Evolutionary conservation across 495 filamentous ascomycete genomes (phyloP).

Genomic region (Letharia lupina): DNA sequence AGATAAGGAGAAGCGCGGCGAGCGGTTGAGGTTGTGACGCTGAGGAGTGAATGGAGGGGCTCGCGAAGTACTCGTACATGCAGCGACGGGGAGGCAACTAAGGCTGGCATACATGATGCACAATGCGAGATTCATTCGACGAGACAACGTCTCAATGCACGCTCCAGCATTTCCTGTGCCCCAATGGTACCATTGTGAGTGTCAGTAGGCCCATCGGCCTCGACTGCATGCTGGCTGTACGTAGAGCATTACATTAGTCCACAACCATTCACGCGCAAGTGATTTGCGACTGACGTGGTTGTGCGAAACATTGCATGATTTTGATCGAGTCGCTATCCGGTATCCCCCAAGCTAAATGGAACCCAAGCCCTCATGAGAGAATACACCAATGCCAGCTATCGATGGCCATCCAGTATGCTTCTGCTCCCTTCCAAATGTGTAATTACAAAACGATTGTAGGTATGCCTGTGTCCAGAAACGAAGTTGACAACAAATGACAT

Average conservation of each 20-base stretch:
- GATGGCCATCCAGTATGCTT: neutral
- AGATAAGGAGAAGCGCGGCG: neutral
- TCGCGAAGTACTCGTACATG: neutral
- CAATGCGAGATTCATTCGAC: neutral
- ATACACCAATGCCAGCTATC: neutral
- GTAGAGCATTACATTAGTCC: neutral
- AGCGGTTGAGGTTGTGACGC: no score
- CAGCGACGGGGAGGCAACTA: neutral
- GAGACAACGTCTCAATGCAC: neutral
- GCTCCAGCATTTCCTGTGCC: neutral
- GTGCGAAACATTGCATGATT: neutral
- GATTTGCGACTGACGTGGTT: neutral
- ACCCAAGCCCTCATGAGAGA: neutral
- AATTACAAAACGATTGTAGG: neutral
- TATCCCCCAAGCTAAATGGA: neutral
- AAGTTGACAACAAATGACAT: neutral
- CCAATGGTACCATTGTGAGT: neutral
- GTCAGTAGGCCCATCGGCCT: rapidly evolving
- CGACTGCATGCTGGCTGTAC: neutral
- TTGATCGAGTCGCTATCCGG: neutral
- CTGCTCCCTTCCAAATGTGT: neutral
- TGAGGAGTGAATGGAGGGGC: neutral
- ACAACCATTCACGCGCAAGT: no score
- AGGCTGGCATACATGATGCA: slow-evolving; percentile 2
- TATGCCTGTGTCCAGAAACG: neutral